Evolutionary conservation across 148 eudicot genomes (phyloP).

Genomic region (Camellia lanceoleosa): DNA sequence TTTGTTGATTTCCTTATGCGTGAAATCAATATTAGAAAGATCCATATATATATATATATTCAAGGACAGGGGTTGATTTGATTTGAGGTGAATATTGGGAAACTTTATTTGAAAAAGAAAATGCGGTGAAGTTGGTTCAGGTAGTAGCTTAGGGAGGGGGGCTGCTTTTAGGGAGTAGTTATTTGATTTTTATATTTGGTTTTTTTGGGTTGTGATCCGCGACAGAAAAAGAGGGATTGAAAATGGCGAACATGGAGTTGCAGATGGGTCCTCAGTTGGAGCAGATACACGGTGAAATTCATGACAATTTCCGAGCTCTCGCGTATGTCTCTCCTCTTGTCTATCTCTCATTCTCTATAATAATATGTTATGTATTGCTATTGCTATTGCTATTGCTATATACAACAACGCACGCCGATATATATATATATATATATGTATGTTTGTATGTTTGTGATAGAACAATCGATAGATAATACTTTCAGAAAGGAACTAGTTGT

Average conservation of each 20-base stretch:
- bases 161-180: background rate
- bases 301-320: constrained; percentile 88
- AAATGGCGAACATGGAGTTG: constrained; percentile 55
- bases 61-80: background rate
- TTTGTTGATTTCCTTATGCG: too few species aligned
- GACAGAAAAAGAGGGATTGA: background rate
- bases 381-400: background rate
- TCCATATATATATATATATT: background rate
- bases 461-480: background rate
- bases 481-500: background rate
- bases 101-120: background rate
- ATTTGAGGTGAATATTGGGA: background rate
- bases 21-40: too few species aligned
- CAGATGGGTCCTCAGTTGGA: constrained; percentile 93
- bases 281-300: constrained; percentile 98
- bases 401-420: background rate
- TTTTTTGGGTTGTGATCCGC: constrained; percentile 15
- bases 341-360: background rate
- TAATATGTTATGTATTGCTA: background rate
- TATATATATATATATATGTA: background rate
- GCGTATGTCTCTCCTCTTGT: constrained; percentile 44
- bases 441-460: too few species aligned
- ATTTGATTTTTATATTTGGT: constrained; percentile 12
- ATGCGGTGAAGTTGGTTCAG: constrained; percentile 11
- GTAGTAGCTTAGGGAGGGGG: too few species aligned